A percentile compares a stretch with the other conserved stretches of the same genome.
These are phyloP conservation scores for Dimargaris xerosporica DNA, from an alignment of 192 early-diverging fungal genomes.

Conservation along the genomic window DNA sequence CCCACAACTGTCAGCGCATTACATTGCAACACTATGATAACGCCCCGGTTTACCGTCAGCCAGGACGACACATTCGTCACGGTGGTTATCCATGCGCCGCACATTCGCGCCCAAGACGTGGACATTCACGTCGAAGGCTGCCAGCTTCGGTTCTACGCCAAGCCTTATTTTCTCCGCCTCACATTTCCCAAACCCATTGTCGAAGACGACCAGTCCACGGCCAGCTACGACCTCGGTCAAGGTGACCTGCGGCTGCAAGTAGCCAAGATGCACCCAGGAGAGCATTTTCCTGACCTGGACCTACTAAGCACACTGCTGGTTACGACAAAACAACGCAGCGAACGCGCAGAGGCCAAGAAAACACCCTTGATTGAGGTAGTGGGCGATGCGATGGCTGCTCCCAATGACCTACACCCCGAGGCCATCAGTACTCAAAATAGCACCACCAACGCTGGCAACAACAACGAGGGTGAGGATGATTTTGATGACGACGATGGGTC, in stretches of 20 bases:
- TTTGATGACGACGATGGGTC: slow-evolving; percentile 33
- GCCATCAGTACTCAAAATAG: slow-evolving; percentile 16
- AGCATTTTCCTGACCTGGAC: slow-evolving; percentile 77
- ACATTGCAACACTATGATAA: slow-evolving; percentile 56
- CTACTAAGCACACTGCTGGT: slow-evolving; percentile 75
- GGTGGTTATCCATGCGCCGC: slow-evolving; percentile 64
- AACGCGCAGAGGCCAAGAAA: slow-evolving; percentile 15
- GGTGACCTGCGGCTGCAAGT: slow-evolving; percentile 60
- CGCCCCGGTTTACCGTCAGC: slow-evolving; percentile 63
- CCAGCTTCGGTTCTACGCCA: slow-evolving; percentile 76
- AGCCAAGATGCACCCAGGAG: slow-evolving; percentile 64
- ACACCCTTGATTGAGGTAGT: slow-evolving; percentile 51
- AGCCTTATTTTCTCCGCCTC: slow-evolving; percentile 85
- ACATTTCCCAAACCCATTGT: slow-evolving; percentile 65
- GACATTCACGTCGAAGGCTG: slow-evolving; percentile 70
- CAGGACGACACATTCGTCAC: slow-evolving; percentile 66
- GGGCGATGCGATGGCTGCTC: too few species aligned
- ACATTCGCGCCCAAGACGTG: slow-evolving; percentile 72
- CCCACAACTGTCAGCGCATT: too few species aligned
- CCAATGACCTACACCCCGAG: slow-evolving; percentile 8
- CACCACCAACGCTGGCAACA: slow-evolving; percentile 17
- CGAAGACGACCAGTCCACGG: slow-evolving; percentile 71
- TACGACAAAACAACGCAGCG: slow-evolving; percentile 16
- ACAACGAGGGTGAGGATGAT: slow-evolving; percentile 14
- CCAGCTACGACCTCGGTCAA: slow-evolving; percentile 59